Evolutionary conservation across 352 stramenopile species (phyloP).

Genomic region (Globisporangium cederbergense): DNA sequence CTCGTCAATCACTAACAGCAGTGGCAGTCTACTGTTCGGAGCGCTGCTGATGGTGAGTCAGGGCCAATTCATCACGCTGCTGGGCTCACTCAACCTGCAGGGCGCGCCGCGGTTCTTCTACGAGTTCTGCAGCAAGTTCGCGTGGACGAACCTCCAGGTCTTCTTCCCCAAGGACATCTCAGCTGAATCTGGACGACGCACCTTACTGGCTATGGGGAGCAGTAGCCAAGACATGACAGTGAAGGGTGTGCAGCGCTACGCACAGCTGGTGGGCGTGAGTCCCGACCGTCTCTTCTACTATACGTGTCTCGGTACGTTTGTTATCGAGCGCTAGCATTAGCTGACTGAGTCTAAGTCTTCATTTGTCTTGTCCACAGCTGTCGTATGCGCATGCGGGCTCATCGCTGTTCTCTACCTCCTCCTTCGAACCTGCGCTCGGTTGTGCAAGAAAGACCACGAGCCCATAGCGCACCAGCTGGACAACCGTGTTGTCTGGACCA

Average conservation of each 20-base stretch:
- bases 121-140: slow-evolving; percentile 42
- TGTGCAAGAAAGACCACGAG: slow-evolving; percentile 21
- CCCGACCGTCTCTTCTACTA: slow-evolving; percentile 50
- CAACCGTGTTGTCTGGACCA: slow-evolving; percentile 39
- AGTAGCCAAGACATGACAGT: not conserved
- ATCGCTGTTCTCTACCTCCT: slow-evolving; percentile 32
- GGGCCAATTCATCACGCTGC: slow-evolving; percentile 50
- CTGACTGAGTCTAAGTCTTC: not conserved
- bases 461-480: slow-evolving; percentile 24
- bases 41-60: slow-evolving; percentile 35
- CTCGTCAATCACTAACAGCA: slow-evolving; percentile 6
- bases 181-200: not conserved
- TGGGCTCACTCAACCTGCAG: slow-evolving; percentile 38
- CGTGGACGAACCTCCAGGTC: slow-evolving; percentile 55
- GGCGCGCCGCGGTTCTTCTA: slow-evolving; percentile 40
- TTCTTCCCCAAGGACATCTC: slow-evolving; percentile 19
- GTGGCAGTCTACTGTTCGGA: slow-evolving; percentile 28
- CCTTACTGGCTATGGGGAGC: not conserved
- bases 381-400: slow-evolving; percentile 23
- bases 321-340: not conserved
- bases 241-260: slow-evolving; percentile 36
- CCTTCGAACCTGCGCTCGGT: slow-evolving; percentile 22
- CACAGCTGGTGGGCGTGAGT: slow-evolving; percentile 31
- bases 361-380: slow-evolving; percentile 4
- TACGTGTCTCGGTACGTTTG: slow-evolving; percentile 28